Base-by-base conservation (phyloP, 805 yeast genomes). In the Hanseniaspora lindneri region DNA sequence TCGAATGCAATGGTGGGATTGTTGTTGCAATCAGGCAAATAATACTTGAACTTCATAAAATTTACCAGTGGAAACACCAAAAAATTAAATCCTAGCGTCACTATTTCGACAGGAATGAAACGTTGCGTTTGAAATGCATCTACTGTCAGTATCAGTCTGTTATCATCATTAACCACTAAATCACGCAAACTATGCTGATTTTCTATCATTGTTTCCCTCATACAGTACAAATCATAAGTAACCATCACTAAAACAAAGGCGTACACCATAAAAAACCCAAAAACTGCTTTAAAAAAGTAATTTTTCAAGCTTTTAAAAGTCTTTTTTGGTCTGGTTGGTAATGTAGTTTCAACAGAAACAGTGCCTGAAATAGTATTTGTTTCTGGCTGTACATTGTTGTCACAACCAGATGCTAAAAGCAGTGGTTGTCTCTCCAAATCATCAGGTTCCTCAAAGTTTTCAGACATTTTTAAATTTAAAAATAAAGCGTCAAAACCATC, bases 1-100 rank as follows among this genome's bases (percentile, higher is more conserved):
- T 46, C 33, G n/a, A 46, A 25, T 1, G 17, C 27, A 3, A 46
- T 46, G 4, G 20, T 24, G 7, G 49, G 49, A 4, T 39, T 35
- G 24, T 46, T 46, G n/a, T 10, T 19, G 33, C 43, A 46, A n/a
- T 41, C 34, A 4, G 44, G 44, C 14, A 41, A 29, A 30, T 8
- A 41, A 23, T 41, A 41, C 19, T 29, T 11, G 6, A 41, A 3
- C 13, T 24, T 29, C 28, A 46, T 8, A 8, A 33, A 2, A n/a
- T 24, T 37, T 4, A 46, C 10, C 3, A 37, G 8, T 3, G 43
- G 43, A 9, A 30, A 24, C 8, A 46, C 10, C 5, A 46, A 3
- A 16, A 19, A n/a, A 17, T 32, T 37, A 28, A 40, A 46, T 6
- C 35, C 39, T 4, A 39, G 24, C 2, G 8, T 30, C 2, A 35